Evolutionary conservation across 1,284 basidiomycete genomes (phyloP), one percentile per base, ranked within the genome.

Genomic region (Pyrrhoderma lamaoense): DNA sequence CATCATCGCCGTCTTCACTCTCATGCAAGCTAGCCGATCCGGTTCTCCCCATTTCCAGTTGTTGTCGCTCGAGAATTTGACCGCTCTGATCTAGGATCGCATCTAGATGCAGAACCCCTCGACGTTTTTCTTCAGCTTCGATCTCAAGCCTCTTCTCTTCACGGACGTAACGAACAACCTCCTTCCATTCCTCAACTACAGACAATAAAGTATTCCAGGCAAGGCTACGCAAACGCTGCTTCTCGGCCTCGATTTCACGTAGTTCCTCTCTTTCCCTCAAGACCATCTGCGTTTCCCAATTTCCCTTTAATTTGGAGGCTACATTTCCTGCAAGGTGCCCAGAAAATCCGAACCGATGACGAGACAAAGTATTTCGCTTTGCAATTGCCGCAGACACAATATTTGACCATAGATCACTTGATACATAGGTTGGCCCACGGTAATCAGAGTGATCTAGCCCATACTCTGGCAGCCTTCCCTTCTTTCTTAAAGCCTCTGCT

Each of bases 31-130:
- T 47, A 35, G 19, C 45, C 13, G 49, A 51, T 16, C 23, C 53
- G 1, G 53, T 44, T 5, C 38, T 5, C 8, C 16, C 38, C 42
- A 93, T 68, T 59, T 87, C 85, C 1, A 78, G 73, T 39, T 88
- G 81, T 61, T 94, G 93, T 5, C 88, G 86, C 62, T 89, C 85
- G 53, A 97, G 72, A 59, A 96, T 82, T 48, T 87, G 83, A 0
- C 89, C 89, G 39, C 92, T 95, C 61, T 95, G 86, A 65, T 93
- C 81, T 36, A 98, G 72, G 58, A 98, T 92, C 2, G 85, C 89
- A 64, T 93, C 89, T 22, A 98, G 75, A 68, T 96, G 93, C 59
- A 87, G 82, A 56, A 88, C 87, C 0, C 86, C 86, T 9, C 77
- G 67, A 18, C 80, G 73, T 57, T 81, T 78, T 58, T 84, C 79